Conservation (phyloP, 2,329 filamentous ascomycete species). For the Ramularia endophylla region DNA sequence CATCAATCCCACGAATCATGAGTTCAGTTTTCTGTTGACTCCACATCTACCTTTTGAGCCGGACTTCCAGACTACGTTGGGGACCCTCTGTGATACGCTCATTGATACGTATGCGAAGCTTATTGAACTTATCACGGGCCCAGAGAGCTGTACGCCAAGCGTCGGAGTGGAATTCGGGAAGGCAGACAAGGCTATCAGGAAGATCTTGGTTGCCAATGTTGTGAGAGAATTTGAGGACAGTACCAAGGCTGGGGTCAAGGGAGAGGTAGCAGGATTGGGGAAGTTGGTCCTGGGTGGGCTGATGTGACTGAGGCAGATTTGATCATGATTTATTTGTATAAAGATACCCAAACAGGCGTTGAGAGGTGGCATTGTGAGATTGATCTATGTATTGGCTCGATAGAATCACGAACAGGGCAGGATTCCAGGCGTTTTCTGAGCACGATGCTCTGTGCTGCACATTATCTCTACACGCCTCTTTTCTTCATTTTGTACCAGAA, state of each 20-base stretch:
- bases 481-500: too few relatives aligned
- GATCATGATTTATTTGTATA: neutral
- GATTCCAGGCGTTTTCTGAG: too few relatives aligned
- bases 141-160: constrained; percentile 58
- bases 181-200: constrained; percentile 76
- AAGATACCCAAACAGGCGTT: too few relatives aligned
- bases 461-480: too few relatives aligned
- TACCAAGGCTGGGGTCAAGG: constrained; percentile 67
- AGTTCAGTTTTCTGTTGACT: constrained; percentile 85
- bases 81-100: constrained; percentile 88
- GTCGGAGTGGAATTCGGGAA: constrained; percentile 86
- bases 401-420: too few relatives aligned
- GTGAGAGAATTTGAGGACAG: constrained; percentile 92
- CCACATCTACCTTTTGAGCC: constrained; percentile 91
- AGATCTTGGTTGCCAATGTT: constrained; percentile 79
- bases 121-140: constrained; percentile 66
- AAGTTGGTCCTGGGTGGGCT: constrained; percentile 85
- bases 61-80: constrained; percentile 95
- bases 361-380: too few relatives aligned
- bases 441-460: too few relatives aligned
- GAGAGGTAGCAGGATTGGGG: constrained; percentile 77
- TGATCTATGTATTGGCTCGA: too few relatives aligned
- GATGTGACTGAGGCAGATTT: constrained; percentile 45
- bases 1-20: constrained; percentile 64
- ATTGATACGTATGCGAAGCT: constrained; percentile 87